A percentile compares a stretch with the other conserved stretches of the same genome.
Evolutionary conservation across 2,329 filamentous ascomycete genomes (phyloP).

Genomic region (Penicillium sp.): DNA sequence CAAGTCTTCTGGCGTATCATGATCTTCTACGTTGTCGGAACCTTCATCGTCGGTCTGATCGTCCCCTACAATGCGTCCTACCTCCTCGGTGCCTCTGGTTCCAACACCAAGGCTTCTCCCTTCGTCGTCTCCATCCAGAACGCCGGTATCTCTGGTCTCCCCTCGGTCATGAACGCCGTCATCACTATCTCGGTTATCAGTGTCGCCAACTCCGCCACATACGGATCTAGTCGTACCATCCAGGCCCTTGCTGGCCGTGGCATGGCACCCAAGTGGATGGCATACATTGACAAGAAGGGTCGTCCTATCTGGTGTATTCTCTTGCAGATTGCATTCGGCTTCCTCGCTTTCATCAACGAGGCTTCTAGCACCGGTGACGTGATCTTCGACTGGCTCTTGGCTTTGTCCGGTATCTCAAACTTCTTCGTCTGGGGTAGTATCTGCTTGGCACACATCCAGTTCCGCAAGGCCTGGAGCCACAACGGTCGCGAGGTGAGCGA

Average conservation of each 20-base stretch:
- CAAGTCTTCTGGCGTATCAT: constrained; percentile 55
- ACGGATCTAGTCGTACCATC: constrained; percentile 58
- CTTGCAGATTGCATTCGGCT: constrained; percentile 41
- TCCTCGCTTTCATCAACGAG: constrained; percentile 44
- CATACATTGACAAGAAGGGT: constrained; percentile 48
- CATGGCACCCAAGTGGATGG: constrained; percentile 47
- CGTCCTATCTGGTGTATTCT: constrained; percentile 46
- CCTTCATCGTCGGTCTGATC: constrained; percentile 49
- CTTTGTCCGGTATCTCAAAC: constrained; percentile 62
- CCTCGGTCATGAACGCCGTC: constrained; percentile 67
- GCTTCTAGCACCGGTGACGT: constrained; percentile 44
- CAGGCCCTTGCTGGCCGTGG: constrained; percentile 53
- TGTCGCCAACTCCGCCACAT: constrained; percentile 61
- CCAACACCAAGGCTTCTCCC: constrained; percentile 55
- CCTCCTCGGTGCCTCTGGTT: constrained; percentile 41
- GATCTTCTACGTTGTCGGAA: constrained; percentile 50
- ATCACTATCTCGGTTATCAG: constrained; percentile 63
- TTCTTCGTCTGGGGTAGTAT: constrained; percentile 68
- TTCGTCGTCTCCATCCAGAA: constrained; percentile 67
- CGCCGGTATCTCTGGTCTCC: constrained; percentile 61
- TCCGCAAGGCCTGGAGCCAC: constrained; percentile 60
- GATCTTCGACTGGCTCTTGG: constrained; percentile 65
- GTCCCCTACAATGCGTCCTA: constrained; percentile 41
- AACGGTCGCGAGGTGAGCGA: constrained; percentile 64
- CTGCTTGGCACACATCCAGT: constrained; percentile 67